Percentiles rank a stretch among this genome's conserved stretches.
These are phyloP conservation scores for Clarireedia paspali DNA, from an alignment of 2,329 filamentous ascomycete species.

Conservation along the genomic window DNA sequence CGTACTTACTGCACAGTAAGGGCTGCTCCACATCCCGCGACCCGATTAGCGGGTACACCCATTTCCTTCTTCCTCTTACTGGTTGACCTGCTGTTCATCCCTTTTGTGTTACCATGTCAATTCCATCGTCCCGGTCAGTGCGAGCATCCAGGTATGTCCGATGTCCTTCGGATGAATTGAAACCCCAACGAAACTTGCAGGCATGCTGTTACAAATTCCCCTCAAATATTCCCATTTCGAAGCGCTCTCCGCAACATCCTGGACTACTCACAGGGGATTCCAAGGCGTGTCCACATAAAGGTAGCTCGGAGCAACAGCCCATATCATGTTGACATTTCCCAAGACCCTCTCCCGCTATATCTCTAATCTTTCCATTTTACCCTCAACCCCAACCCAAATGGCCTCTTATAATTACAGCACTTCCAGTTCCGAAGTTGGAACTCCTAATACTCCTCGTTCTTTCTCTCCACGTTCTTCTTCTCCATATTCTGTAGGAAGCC, in stretches of 20 bases:
- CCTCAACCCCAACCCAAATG: conserved; percentile 15
- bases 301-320: conserved; percentile 8
- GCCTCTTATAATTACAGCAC: conserved; percentile 23
- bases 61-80: background rate
- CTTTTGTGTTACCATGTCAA: background rate
- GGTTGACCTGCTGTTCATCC: background rate
- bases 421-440: conserved; percentile 19
- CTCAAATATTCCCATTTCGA: background rate
- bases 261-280: background rate
- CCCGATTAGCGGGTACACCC: background rate
- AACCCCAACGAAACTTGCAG: conserved; percentile 26
- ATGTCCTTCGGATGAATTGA: conserved; percentile 12
- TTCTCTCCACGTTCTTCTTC: conserved; percentile 25
- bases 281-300: conserved; percentile 15
- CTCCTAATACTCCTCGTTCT: conserved; percentile 4
- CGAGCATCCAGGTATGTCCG: background rate
- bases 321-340: conserved; percentile 18
- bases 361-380: background rate
- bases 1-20: background rate
- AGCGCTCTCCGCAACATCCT: background rate
- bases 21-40: background rate
- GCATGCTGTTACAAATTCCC: conserved; percentile 16
- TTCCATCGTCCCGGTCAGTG: background rate
- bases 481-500: conserved; percentile 23
- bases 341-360: conserved; percentile 4